A percentile compares a stretch with the other conserved stretches of the same genome.
These are phyloP conservation scores for Pestalotiopsis sp. DNA, from an alignment of 2,329 filamentous ascomycete genomes.

Conservation along the genomic window DNA sequence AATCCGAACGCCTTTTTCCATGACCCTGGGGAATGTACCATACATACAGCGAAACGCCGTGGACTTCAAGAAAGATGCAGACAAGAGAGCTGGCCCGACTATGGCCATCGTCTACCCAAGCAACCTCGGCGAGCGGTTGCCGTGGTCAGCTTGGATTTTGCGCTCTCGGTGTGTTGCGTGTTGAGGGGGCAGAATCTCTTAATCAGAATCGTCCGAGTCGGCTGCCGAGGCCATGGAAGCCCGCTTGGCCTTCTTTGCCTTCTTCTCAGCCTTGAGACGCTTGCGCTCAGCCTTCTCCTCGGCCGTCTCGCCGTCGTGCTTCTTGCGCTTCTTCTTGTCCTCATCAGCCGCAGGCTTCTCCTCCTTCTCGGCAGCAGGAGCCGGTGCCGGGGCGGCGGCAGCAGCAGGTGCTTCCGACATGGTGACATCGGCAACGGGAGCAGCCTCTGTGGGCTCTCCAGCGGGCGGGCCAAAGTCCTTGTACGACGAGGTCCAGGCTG, in stretches of 20 bases:
- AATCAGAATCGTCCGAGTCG: slow-evolving; percentile 55
- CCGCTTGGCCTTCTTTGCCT: slow-evolving; percentile 61
- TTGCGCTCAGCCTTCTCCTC: slow-evolving; percentile 68
- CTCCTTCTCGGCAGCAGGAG: slow-evolving; percentile 33
- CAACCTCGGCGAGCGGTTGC: not conserved
- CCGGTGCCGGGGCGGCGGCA: slow-evolving; percentile 36
- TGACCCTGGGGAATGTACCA: slow-evolving; percentile 16
- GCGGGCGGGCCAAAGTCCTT: slow-evolving; percentile 77
- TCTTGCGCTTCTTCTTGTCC: slow-evolving; percentile 79
- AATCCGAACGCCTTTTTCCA: slow-evolving; percentile 18
- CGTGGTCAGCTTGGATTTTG: not conserved
- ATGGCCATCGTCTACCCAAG: not conserved
- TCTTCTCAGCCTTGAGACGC: slow-evolving; percentile 63
- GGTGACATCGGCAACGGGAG: slow-evolving; percentile 47
- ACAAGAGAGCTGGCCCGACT: not conserved
- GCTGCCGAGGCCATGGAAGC: slow-evolving; percentile 40
- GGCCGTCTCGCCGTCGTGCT: slow-evolving; percentile 76
- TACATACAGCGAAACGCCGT: slow-evolving; percentile 16
- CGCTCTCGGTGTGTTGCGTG: not conserved
- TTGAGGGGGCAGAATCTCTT: not conserved
- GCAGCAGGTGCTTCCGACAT: slow-evolving; percentile 45
- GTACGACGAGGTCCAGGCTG: slow-evolving; percentile 91
- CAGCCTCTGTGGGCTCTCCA: slow-evolving; percentile 39
- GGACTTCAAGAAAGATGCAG: not conserved
- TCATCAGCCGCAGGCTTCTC: slow-evolving; percentile 48